Evolutionary conservation across 495 filamentous ascomycete genomes (phyloP).

Genomic region (Parmelia sp.): DNA sequence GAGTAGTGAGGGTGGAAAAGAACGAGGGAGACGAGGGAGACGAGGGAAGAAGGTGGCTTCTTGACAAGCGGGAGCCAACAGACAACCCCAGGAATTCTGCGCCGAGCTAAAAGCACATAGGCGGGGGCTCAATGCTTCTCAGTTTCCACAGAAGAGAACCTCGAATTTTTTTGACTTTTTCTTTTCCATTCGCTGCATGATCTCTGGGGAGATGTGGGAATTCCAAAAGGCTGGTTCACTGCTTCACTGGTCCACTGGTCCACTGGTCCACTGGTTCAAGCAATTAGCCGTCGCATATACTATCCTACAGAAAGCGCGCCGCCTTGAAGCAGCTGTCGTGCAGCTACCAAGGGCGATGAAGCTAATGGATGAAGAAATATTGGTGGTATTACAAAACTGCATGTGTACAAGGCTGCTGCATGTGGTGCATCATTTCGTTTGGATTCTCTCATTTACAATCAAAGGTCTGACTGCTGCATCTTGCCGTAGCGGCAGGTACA

Average conservation of each 20-base stretch:
- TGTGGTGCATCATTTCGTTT: not conserved
- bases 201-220: slow-evolving; percentile 1
- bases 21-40: not conserved
- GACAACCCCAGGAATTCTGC: slow-evolving; percentile 8
- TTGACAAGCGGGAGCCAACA: slow-evolving; percentile 16
- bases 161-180: not conserved
- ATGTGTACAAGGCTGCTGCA: no score
- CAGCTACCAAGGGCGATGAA: not conserved
- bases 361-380: no score
- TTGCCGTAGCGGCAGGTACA: slow-evolving; percentile 15
- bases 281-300: not conserved
- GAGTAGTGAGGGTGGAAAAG: not conserved
- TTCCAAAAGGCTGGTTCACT: not conserved
- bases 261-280: not conserved
- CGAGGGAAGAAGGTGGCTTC: slow-evolving; percentile 7
- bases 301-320: not conserved
- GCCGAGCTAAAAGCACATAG: slow-evolving; percentile 14
- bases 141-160: not conserved
- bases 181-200: not conserved
- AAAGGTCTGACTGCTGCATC: slow-evolving; percentile 7
- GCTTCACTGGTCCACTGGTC: no score
- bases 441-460: not conserved
- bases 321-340: not conserved
- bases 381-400: no score
- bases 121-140: not conserved